Percentiles rank a stretch among this genome's conserved stretches.
Conservation (phyloP, 2,329 filamentous ascomycete species). For the Thermomyces lanuginosus region DNA sequence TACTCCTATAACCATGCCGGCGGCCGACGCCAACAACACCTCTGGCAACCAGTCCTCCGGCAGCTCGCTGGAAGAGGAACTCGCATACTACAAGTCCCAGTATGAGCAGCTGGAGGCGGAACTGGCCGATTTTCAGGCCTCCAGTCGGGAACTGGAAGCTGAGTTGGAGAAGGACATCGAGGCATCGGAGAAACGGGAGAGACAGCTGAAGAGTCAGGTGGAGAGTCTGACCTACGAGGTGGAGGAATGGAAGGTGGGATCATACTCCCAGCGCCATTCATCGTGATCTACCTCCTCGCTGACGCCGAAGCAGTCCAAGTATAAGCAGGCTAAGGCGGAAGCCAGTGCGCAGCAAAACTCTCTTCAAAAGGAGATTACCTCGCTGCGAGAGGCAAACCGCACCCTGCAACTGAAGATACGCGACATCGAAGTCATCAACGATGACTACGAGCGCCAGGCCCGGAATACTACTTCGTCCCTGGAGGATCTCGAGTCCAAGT, state of each 20-base stretch:
- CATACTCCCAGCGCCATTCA: background rate
- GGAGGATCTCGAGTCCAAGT: constrained; percentile 93
- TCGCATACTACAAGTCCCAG: constrained; percentile 89
- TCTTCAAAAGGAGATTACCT: constrained; percentile 91
- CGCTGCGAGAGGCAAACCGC: constrained; percentile 67
- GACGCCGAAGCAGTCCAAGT: constrained; percentile 54
- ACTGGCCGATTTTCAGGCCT: constrained; percentile 82
- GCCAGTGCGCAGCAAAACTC: constrained; percentile 67
- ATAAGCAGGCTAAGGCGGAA: constrained; percentile 85
- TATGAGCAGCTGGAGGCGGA: constrained; percentile 87
- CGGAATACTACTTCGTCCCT: constrained; percentile 89
- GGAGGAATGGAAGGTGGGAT: constrained; percentile 88
- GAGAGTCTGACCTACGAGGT: constrained; percentile 76
- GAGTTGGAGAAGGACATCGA: constrained; percentile 95
- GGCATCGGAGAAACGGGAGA: constrained; percentile 82
- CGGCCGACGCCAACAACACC: constrained; percentile 20
- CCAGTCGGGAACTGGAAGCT: constrained; percentile 81
- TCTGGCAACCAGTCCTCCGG: constrained; percentile 22
- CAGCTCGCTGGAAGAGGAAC: constrained; percentile 48
- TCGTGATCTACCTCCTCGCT: constrained; percentile 1
- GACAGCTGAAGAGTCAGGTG: constrained; percentile 69
- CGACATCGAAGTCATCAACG: constrained; percentile 94
- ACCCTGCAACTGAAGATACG: constrained; percentile 67
- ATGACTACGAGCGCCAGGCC: constrained; percentile 93
- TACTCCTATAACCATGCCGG: constrained; percentile 20